Percentiles rank a stretch among this genome's conserved stretches.
Conservation (phyloP, 768 basidiomycete species). For the Paxillus rubicundulus region DNA sequence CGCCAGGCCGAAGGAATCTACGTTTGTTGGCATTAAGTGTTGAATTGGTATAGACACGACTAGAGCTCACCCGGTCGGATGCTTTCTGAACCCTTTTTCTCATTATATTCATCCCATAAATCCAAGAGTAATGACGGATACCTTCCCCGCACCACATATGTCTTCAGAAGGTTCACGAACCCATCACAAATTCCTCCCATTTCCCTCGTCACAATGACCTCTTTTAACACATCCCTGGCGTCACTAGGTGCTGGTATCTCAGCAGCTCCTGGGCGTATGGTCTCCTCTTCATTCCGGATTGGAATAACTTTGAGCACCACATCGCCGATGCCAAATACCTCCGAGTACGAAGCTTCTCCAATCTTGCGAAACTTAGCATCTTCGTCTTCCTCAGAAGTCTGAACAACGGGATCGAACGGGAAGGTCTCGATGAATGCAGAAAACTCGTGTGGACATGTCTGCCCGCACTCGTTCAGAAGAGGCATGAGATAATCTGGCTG, state of each 20-base stretch:
- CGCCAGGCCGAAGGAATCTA: conserved; percentile 71
- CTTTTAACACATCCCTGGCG: conserved; percentile 72
- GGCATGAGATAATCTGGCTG: conserved; percentile 57
- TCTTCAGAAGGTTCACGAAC: conserved; percentile 77
- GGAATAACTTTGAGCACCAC: conserved; percentile 92
- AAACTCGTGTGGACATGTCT: conserved; percentile 70
- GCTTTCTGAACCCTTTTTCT: conserved; percentile 75
- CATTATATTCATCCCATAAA: conserved; percentile 85
- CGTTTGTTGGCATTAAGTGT: conserved; percentile 7
- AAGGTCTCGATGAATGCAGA: conserved; percentile 82
- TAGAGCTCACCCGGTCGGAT: conserved; percentile 70
- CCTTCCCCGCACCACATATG: conserved; percentile 81
- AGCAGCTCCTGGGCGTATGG: conserved; percentile 28
- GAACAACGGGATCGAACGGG: conserved; percentile 69
- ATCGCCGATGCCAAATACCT: conserved; percentile 88
- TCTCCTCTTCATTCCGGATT: conserved; percentile 50
- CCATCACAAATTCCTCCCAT: conserved; percentile 77
- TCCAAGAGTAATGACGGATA: conserved; percentile 79
- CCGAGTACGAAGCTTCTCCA: conserved; percentile 95
- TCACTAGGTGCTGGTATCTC: conserved; percentile 72
- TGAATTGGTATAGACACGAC: background rate
- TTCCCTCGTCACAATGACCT: conserved; percentile 71
- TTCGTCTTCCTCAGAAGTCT: conserved; percentile 28
- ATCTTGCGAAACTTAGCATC: conserved; percentile 68
- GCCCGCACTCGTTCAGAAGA: conserved; percentile 69